Evolutionary conservation across 805 yeast genomes (phyloP), one percentile per base, ranked within the genome.

Genomic region (Peterozyma xylosa): DNA sequence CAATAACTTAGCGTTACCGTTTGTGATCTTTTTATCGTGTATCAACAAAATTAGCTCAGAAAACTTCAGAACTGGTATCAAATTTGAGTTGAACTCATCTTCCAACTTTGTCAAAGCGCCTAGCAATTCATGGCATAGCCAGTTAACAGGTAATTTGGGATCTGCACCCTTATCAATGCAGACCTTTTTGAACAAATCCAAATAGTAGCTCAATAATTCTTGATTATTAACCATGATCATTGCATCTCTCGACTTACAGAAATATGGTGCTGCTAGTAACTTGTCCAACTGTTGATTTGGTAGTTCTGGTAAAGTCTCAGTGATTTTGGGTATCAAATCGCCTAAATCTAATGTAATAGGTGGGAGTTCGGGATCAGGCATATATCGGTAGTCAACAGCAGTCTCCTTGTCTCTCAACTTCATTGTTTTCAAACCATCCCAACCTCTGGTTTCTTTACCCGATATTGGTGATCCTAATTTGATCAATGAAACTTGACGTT

Each of bases 301-400:
- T 1, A 82, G 60, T 9, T 59, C 66, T 0, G 91, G 90, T 40
- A 83, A 54, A 13, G 52, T 55, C 1, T 52, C 39, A 3, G 54
- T 48, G 11, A 59, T 53, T 0, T 84, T 65, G 2, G 71, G 67
- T 0, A 63, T 52, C 0, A 73, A 54, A 4, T 82, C 71, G 0
- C 57, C 56, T 1, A 62, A 45, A 34, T 73, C 66, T 2, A 91
- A 58, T 13, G 54, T 47, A 3, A 90, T 62, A 1, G 64, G 60
- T 0, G 93, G 89, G 30, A 93, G 64, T 59, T 93, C 99, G 2
- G 95, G 86, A 59, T 93, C 99, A 0, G 98, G 96, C 73, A 91
- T 82, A 57, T 89, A 93, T 53, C 98, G 69, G 62, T 93, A 93
- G 60, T 93, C 99, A 11, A 86, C 73, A 0, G 86, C 75, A 35